These are phyloP conservation scores for Phaeodactylum tricornutum DNA, from an alignment of 108 stramenopile species.

Conservation along the genomic window DNA sequence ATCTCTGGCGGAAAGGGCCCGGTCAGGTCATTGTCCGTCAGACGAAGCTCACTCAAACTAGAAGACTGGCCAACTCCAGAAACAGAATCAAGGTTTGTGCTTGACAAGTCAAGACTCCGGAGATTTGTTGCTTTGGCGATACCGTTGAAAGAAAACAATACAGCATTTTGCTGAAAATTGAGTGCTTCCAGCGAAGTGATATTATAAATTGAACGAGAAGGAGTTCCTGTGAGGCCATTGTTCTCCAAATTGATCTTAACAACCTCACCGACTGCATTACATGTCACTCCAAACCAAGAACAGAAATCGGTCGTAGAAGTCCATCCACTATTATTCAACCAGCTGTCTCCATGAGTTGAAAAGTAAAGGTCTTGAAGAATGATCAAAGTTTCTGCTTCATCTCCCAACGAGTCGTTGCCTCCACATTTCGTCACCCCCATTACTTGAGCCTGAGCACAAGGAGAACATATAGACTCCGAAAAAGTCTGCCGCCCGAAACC, in stretches of 20 bases:
- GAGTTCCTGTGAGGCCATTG: background rate
- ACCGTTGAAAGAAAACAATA: slow-evolving; percentile 20
- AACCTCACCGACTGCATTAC: slow-evolving; percentile 1
- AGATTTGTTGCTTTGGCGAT: slow-evolving; percentile 4
- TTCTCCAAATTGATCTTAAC: background rate
- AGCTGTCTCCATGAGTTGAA: slow-evolving; percentile 7
- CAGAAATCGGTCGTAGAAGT: background rate
- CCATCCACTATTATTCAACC: slow-evolving; percentile 20
- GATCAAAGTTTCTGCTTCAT: slow-evolving; percentile 4
- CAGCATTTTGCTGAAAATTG: slow-evolving; percentile 22
- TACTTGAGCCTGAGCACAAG: background rate
- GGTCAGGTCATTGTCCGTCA: slow-evolving; percentile 20
- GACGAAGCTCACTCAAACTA: slow-evolving; percentile 29
- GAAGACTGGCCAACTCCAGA: background rate
- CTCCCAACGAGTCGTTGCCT: slow-evolving; percentile 4
- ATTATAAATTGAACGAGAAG: background rate
- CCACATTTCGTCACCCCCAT: slow-evolving; percentile 8
- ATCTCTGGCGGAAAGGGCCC: slow-evolving; percentile 35
- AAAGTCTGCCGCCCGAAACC: background rate
- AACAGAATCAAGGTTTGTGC: background rate
- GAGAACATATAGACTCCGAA: background rate
- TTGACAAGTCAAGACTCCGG: background rate
- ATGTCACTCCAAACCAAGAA: background rate
- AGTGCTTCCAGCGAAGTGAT: background rate
- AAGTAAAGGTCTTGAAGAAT: slow-evolving; percentile 27